Evolutionary conservation across 768 basidiomycete genomes (phyloP), one percentile per base, ranked within the genome.

Genomic region (Lactarius tabidus): DNA sequence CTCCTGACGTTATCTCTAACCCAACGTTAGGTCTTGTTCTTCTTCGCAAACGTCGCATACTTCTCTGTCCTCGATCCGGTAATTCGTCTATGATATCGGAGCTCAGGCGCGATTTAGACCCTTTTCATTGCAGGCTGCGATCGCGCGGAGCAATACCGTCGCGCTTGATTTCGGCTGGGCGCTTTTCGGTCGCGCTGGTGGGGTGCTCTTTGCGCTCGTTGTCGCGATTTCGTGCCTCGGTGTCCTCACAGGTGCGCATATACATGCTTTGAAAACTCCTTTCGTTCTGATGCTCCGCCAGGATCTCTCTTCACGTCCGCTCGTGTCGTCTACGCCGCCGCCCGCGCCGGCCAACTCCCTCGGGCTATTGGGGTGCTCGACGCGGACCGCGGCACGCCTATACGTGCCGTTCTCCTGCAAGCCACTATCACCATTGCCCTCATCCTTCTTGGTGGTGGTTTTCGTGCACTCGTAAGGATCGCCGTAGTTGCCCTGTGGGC

Each of bases 161-260:
- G 62, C 62, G 14, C 62, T 62, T 14, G 61, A 62, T 54, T 62
- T 62, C 43, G 61, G 61, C 8, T 56, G 54, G 54, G 61, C 61
- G 4, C 61, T 62, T 35, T 62, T 63, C 38, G 62, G 62, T 26
- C 41, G 41, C 41, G 62, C 62, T 8, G 62, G 62, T 18, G 62
- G 62, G 35, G 29, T 63, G 28, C 20, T 57, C 23, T 63, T 57
- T 23, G 62, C 55, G 10, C 23, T 63, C 62, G 43, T 63, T 15
- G 55, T 57, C 3, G 33, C 55, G 4, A 33, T 63, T 6, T 63
- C 62, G 15, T 63, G 62, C 26, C 55, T 63, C 18, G 62, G 62
- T 23, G 62, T 36, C 6, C 31, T 57, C 9, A 63, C 62, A 56
- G 55, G 62, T 57, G 43, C 41, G 55, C 18, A 14, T 43, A 53